A percentile compares a stretch with the other conserved stretches of the same genome.
These are phyloP conservation scores for Friedmanniomyces endolithicus DNA, from an alignment of 495 filamentous ascomycete species.

Conservation along the genomic window DNA sequence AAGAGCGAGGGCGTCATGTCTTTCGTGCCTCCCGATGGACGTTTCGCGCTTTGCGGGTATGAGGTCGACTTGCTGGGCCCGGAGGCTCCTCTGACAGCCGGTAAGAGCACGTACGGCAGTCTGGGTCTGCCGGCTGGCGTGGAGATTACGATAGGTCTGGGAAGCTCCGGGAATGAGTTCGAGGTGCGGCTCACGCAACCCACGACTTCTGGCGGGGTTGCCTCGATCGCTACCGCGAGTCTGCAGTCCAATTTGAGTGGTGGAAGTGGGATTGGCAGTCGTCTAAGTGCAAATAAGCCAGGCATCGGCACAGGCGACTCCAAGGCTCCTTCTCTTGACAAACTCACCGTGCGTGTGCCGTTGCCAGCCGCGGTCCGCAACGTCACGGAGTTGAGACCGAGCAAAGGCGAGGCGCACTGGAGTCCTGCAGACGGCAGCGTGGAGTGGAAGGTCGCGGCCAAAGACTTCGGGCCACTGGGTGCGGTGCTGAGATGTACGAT, in stretches of 20 bases:
- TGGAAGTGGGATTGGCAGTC: neutral
- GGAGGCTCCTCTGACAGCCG: constrained; percentile 17
- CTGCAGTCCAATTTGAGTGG: constrained; percentile 15
- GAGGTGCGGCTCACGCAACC: constrained; percentile 69
- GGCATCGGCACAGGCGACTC: constrained; percentile 5
- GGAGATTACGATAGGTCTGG: constrained; percentile 69
- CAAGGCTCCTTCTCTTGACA: constrained; percentile 52
- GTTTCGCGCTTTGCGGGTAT: constrained; percentile 90
- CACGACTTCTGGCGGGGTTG: constrained; percentile 35
- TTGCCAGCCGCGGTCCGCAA: constrained; percentile 72
- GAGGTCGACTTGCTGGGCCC: constrained; percentile 72
- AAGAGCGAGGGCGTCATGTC: constrained; percentile 81
- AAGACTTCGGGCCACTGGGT: constrained; percentile 42
- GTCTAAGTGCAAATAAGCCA: neutral
- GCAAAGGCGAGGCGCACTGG: constrained; percentile 73
- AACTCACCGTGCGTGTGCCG: constrained; percentile 69
- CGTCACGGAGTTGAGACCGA: constrained; percentile 71
- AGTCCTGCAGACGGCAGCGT: constrained; percentile 55
- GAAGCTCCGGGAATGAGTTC: constrained; percentile 64
- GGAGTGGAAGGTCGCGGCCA: constrained; percentile 73
- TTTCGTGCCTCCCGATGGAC: constrained; percentile 89
- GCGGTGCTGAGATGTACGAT: constrained; percentile 73
- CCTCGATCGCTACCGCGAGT: constrained; percentile 19
- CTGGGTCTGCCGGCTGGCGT: constrained; percentile 70
- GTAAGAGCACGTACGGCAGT: constrained; percentile 34